Evolutionary conservation across 2,329 filamentous ascomycete genomes (phyloP).

Genomic region (Ramularia endophylla): DNA sequence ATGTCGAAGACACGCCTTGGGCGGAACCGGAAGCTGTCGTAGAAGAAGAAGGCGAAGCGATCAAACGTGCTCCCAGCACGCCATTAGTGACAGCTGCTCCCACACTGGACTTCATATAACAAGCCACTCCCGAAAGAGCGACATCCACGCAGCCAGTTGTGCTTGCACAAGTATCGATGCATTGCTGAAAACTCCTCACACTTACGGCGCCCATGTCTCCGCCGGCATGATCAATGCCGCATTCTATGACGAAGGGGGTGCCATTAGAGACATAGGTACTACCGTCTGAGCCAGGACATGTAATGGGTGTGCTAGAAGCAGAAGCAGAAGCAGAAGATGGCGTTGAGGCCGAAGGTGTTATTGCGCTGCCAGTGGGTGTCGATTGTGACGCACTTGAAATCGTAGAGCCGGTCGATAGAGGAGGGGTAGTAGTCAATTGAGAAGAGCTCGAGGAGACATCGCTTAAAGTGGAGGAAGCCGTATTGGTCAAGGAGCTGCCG

Average conservation of each 20-base stretch:
- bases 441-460: too few species aligned
- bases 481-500: too few species aligned
- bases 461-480: too few species aligned
- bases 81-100: conserved; percentile 16
- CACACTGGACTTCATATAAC: conserved; percentile 15
- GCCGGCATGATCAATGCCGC: conserved; percentile 25
- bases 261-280: conserved; percentile 19
- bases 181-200: conserved; percentile 17
- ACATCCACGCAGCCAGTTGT: conserved; percentile 20
- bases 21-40: not conserved
- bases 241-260: conserved; percentile 21
- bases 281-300: conserved; percentile 19
- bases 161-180: conserved; percentile 22
- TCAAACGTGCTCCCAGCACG: conserved; percentile 26
- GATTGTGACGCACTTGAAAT: too few species aligned
- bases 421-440: too few species aligned
- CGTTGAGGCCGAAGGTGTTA: too few species aligned
- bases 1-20: not conserved
- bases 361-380: too few species aligned
- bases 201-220: conserved; percentile 22
- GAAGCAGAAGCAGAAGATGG: not conserved
- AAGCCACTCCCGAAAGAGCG: conserved; percentile 19
- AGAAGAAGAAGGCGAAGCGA: conserved; percentile 2
- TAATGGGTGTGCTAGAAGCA: conserved; percentile 5
- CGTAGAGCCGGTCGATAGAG: too few species aligned